phyloP scores from a whole-genome alignment of 78 protist genomes.

The Chrysochromulina tobinii region DNA sequence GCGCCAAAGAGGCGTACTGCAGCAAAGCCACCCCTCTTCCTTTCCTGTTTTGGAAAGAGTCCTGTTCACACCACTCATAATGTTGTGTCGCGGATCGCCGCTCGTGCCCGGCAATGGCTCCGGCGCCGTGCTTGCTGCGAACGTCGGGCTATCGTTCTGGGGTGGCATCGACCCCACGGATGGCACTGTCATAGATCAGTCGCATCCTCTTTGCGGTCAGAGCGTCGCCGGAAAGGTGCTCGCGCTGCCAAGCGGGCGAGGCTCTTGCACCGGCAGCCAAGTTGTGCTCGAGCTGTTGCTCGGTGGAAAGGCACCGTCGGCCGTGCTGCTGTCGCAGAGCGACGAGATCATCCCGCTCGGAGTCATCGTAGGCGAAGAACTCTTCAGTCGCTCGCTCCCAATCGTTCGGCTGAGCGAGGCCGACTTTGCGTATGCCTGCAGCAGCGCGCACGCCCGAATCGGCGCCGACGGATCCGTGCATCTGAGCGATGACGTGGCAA shows the following conservation, averaged over 20 bases:
- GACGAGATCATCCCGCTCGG: background rate
- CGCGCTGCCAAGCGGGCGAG: background rate
- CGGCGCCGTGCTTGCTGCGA: background rate
- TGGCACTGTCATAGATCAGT: background rate
- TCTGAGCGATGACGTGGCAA: background rate
- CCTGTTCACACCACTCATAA: too few relatives aligned
- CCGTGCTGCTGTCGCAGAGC: background rate
- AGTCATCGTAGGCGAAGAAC: background rate
- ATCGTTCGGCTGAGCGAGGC: background rate
- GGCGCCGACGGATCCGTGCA: background rate
- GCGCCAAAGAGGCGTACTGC: too few relatives aligned
- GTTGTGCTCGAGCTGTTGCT: background rate
- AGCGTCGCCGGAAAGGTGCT: background rate
- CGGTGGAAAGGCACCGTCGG: background rate
- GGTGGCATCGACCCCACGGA: background rate
- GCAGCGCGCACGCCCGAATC: too few relatives aligned
- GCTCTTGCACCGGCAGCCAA: conserved; percentile 1
- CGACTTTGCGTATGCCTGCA: too few relatives aligned
- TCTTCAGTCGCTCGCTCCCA: background rate
- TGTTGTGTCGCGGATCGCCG: background rate
- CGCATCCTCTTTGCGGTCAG: background rate
- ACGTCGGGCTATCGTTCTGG: background rate
- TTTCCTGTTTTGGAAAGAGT: too few relatives aligned
- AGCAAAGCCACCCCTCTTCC: too few relatives aligned
- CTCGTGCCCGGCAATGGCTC: background rate